Conservation (phyloP, 164 flowering plant genomes). For the Liquidambar formosana region DNA sequence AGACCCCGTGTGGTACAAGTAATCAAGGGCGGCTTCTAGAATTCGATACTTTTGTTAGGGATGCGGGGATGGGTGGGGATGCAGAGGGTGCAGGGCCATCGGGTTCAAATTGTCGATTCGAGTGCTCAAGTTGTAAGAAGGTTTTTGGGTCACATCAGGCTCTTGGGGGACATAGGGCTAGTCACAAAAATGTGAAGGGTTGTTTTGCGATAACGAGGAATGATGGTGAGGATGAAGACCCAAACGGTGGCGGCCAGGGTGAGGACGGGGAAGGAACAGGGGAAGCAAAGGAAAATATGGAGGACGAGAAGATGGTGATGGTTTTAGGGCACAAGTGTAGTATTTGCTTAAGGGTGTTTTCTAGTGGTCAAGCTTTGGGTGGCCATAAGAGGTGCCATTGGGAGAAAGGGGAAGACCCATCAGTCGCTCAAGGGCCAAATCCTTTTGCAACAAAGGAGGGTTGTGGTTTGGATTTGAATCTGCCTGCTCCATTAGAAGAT, state of each 20-base stretch:
- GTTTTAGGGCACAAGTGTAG: constrained; percentile 55
- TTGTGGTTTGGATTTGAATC: constrained; percentile 48
- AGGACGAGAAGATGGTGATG: constrained; percentile 19
- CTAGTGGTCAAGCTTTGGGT: constrained; percentile 84
- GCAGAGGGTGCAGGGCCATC: not conserved
- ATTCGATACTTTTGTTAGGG: constrained; percentile 3
- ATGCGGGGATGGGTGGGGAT: constrained; percentile 1
- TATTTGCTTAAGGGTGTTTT: constrained; percentile 66
- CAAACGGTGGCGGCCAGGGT: not conserved
- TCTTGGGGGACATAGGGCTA: constrained; percentile 83
- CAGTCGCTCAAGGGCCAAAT: constrained; percentile 4
- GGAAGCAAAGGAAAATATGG: constrained; percentile 7
- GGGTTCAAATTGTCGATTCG: constrained; percentile 35
- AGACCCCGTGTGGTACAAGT: not conserved
- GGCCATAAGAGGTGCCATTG: constrained; percentile 90
- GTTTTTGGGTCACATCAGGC: constrained; percentile 84
- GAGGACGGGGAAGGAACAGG: constrained; percentile 5
- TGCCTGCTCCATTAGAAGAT: constrained; percentile 45
- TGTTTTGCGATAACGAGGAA: constrained; percentile 64
- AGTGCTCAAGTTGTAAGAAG: constrained; percentile 85
- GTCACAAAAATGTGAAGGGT: constrained; percentile 81
- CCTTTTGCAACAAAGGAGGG: not conserved
- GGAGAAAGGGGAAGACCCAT: constrained; percentile 53
- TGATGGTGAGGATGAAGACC: constrained; percentile 18
- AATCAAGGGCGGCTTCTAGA: not conserved